Conservation (phyloP, 768 basidiomycete genomes). For the Leccinum arenicola region DNA sequence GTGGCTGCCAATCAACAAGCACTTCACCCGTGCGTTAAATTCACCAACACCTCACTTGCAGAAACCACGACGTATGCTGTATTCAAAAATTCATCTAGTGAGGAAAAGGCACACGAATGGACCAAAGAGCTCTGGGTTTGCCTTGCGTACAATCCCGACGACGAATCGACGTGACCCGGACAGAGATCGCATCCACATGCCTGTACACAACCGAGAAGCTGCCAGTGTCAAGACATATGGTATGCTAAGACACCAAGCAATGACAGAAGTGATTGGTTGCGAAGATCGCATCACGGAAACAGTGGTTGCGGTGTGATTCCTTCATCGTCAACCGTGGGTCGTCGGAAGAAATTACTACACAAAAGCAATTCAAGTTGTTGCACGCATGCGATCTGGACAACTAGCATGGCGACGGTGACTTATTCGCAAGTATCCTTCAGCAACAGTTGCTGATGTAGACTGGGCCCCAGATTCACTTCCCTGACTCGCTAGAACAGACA, state of each 20-base stretch:
- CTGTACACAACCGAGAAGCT: slow-evolving; percentile 39
- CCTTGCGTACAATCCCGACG: slow-evolving; percentile 49
- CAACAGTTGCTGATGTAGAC: not conserved
- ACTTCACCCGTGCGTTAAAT: not conserved
- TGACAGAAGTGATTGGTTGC: slow-evolving; percentile 7
- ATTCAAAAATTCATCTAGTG: slow-evolving; percentile 52
- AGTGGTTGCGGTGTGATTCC: slow-evolving; percentile 4
- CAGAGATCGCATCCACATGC: slow-evolving; percentile 55
- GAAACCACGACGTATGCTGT: slow-evolving; percentile 38
- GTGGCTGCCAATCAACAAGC: not conserved
- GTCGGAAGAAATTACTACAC: slow-evolving; percentile 6
- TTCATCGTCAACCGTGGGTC: slow-evolving; percentile 13
- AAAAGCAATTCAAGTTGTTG: not conserved
- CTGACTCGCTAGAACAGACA: slow-evolving; percentile 11
- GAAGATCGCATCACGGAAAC: not conserved
- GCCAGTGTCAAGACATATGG: slow-evolving; percentile 40
- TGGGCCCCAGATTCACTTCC: slow-evolving; percentile 5
- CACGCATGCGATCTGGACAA: slow-evolving; percentile 2
- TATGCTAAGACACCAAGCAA: slow-evolving; percentile 10
- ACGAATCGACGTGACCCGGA: slow-evolving; percentile 52
- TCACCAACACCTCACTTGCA: too few relatives aligned
- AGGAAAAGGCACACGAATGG: slow-evolving; percentile 45
- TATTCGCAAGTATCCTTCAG: slow-evolving; percentile 1
- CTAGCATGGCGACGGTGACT: slow-evolving; percentile 5
- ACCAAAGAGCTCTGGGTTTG: slow-evolving; percentile 48